These are phyloP conservation scores for Trichomonascus vanleenenianus DNA, from an alignment of 805 yeast genomes.

Conservation along the genomic window DNA sequence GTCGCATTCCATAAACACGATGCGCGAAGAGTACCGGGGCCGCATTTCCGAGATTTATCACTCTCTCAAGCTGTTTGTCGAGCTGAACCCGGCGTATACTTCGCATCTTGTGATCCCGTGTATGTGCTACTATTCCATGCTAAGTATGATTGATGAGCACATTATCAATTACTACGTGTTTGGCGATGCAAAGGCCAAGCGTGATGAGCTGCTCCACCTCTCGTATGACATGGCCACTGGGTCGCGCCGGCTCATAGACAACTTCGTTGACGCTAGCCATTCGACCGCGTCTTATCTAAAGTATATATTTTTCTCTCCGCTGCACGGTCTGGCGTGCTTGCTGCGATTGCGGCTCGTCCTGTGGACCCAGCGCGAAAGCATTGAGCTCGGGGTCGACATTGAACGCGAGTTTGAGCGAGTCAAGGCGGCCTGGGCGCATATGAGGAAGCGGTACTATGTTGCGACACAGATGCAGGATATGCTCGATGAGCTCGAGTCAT, in stretches of 20 bases:
- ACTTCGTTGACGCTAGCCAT: background rate
- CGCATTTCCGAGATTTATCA: background rate
- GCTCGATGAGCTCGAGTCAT: constrained; percentile 1
- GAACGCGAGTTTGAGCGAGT: constrained; percentile 20
- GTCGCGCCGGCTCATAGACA: background rate
- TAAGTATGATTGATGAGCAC: background rate
- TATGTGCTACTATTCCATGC: background rate
- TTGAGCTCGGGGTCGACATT: constrained; percentile 22
- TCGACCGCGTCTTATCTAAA: constrained; percentile 7
- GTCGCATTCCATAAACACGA: background rate
- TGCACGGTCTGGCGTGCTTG: constrained; percentile 14
- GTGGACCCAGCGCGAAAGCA: constrained; percentile 15
- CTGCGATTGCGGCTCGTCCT: constrained; percentile 11
- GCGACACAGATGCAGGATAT: constrained; percentile 40
- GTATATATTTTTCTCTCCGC: constrained; percentile 15
- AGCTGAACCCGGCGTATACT: background rate
- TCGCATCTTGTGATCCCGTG: background rate
- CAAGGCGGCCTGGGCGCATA: constrained; percentile 22
- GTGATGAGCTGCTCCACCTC: background rate
- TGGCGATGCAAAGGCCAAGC: background rate
- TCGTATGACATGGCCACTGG: background rate
- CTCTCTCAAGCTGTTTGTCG: background rate
- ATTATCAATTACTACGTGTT: background rate
- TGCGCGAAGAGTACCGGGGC: background rate
- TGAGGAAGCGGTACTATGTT: constrained; percentile 30